Percentiles rank a stretch among this genome's conserved stretches.
phyloP scores from a whole-genome alignment of 345 rosid species.

The Lenwebbia sp. region DNA sequence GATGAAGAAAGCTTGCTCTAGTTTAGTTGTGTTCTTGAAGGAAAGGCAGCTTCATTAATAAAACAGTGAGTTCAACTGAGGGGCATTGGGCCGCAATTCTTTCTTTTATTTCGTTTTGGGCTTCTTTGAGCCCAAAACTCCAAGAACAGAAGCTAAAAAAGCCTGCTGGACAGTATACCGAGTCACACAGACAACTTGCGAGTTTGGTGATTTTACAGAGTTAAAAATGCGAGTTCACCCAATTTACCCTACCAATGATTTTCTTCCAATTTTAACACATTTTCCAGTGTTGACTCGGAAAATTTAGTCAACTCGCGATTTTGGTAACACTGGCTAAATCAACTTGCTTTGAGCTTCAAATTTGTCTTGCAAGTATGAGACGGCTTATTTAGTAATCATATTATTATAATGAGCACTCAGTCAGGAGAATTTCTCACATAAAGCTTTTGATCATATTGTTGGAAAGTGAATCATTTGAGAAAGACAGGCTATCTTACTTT shows the following conservation, averaged over 20 bases:
- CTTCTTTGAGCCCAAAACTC: neutral
- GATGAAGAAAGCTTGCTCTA: neutral
- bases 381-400: neutral
- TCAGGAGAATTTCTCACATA: neutral
- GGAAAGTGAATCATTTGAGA: neutral
- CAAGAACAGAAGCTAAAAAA: neutral
- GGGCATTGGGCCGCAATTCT: neutral
- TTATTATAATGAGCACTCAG: neutral
- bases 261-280: neutral
- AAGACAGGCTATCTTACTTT: neutral
- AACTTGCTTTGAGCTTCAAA: neutral
- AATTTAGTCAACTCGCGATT: neutral
- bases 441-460: neutral
- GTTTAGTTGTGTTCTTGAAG: neutral
- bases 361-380: neutral
- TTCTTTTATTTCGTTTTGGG: neutral
- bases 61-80: neutral
- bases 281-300: neutral
- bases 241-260: neutral
- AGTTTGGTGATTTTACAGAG: neutral
- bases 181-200: neutral
- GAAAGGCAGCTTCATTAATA: neutral
- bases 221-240: neutral
- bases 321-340: neutral
- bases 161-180: neutral